phyloP scores from a whole-genome alignment of 106 monocot species.

The Apostasia shenzhenica region DNA sequence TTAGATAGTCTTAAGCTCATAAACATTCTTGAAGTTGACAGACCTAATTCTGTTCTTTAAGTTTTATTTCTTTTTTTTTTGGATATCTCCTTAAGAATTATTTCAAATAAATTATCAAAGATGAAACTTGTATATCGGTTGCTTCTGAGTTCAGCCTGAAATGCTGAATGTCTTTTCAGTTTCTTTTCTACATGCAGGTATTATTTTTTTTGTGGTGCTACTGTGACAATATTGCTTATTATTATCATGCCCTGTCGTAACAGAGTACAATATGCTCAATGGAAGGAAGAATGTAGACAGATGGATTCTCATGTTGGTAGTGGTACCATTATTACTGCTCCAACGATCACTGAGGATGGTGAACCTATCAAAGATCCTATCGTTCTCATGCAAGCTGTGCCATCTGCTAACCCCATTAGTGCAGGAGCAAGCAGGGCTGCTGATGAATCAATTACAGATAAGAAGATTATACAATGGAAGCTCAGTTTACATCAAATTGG shows the following conservation, averaged over 20 bases:
- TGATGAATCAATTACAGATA: conserved; percentile 28
- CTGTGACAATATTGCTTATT: not conserved
- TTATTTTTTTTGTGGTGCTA: too few relatives aligned
- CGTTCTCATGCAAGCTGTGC: conserved; percentile 51
- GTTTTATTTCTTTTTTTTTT: too few relatives aligned
- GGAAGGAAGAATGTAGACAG: conserved; percentile 76
- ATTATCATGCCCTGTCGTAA: conserved; percentile 4
- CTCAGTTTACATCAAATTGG: conserved; percentile 93
- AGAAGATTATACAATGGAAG: conserved; percentile 79
- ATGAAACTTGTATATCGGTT: too few relatives aligned
- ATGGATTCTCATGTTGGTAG: conserved; percentile 89
- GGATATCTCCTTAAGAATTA: too few relatives aligned
- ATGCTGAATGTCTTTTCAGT: not conserved
- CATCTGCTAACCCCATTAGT: not conserved
- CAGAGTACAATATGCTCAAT: conserved; percentile 70
- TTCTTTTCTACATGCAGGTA: not conserved
- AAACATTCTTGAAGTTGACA: too few relatives aligned
- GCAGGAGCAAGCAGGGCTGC: not conserved
- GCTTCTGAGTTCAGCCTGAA: too few relatives aligned
- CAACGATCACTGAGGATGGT: conserved; percentile 80
- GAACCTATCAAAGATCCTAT: conserved; percentile 74
- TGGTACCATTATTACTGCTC: conserved; percentile 79
- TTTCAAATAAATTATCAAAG: too few relatives aligned
- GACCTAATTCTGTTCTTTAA: too few relatives aligned
- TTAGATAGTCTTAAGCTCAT: too few relatives aligned